Percentiles rank a stretch among this genome's conserved stretches.
Evolutionary conservation across 2,329 filamentous ascomycete genomes (phyloP).

Genomic region (Arthrobotrys entomopaga): DNA sequence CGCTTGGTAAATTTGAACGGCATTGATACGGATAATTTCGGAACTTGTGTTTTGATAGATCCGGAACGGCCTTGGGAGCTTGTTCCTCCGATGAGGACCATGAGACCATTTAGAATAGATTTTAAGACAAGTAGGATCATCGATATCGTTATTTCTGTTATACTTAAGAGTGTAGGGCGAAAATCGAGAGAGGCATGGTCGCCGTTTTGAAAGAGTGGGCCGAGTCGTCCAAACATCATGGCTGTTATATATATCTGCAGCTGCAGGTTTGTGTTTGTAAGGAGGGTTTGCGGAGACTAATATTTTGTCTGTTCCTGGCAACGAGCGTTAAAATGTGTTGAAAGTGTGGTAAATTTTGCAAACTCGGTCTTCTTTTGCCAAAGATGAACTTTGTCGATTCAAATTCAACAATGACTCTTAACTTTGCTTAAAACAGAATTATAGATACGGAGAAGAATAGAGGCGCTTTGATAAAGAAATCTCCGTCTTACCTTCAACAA

Average conservation of each 20-base stretch:
- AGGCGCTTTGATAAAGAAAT: too few relatives aligned
- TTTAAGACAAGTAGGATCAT: constrained; percentile 46
- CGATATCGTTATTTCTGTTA: constrained; percentile 18
- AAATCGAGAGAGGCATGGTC: constrained; percentile 33
- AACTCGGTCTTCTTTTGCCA: constrained; percentile 20
- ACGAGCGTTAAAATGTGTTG: constrained; percentile 33
- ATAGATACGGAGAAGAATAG: too few relatives aligned
- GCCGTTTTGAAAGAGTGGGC: constrained; percentile 15
- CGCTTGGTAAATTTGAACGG: constrained; percentile 38
- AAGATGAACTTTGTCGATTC: not conserved
- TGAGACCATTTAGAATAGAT: constrained; percentile 26
- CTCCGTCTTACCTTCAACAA: too few relatives aligned
- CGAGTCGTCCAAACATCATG: constrained; percentile 32
- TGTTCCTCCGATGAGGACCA: constrained; percentile 27
- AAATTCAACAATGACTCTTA: too few relatives aligned
- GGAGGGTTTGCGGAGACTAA: too few relatives aligned
- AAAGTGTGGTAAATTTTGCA: constrained; percentile 36
- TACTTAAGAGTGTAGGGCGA: constrained; percentile 30
- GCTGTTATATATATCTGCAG: too few relatives aligned
- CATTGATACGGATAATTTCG: constrained; percentile 50
- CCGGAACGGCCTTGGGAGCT: constrained; percentile 8
- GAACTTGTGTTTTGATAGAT: constrained; percentile 27
- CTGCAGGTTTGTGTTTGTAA: too few relatives aligned
- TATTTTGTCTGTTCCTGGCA: too few relatives aligned
- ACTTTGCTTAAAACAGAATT: too few relatives aligned